A percentile compares a stretch with the other conserved stretches of the same genome.
Evolutionary conservation across 345 rosid species (phyloP).

Genomic region (Iberis pinnata): DNA sequence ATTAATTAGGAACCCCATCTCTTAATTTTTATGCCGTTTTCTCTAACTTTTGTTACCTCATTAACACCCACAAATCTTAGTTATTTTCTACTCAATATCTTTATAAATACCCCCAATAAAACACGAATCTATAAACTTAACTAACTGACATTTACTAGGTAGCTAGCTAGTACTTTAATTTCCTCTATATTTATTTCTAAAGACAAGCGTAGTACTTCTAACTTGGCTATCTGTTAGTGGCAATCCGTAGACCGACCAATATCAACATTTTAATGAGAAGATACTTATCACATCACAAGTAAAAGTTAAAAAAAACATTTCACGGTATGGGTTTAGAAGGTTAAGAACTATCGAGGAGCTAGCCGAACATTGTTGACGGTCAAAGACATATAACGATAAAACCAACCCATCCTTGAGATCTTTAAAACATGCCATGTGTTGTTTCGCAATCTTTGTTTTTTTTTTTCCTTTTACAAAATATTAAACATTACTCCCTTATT

Average conservation of each 20-base stretch:
- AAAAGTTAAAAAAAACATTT: constrained; percentile 5
- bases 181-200: constrained; percentile 1
- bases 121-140: too few relatives aligned
- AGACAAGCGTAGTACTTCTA: constrained; percentile 8
- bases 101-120: too few relatives aligned
- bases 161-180: constrained; percentile 16
- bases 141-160: too few relatives aligned
- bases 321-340: constrained; percentile 30
- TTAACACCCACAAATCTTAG: constrained; percentile 4
- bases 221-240: constrained; percentile 5
- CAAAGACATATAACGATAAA: constrained; percentile 33
- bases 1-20: constrained; percentile 26
- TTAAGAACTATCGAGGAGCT: constrained; percentile 14
- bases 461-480: constrained; percentile 6
- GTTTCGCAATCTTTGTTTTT: constrained; percentile 36
- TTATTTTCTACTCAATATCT: background rate
- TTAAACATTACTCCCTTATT: too few relatives aligned
- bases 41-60: constrained; percentile 21
- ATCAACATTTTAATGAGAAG: constrained; percentile 25
- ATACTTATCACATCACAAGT: constrained; percentile 29
- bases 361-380: constrained; percentile 35
- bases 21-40: constrained; percentile 19
- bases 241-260: constrained; percentile 24
- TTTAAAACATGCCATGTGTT: constrained; percentile 46
- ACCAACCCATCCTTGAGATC: constrained; percentile 32